phyloP scores from a whole-genome alignment of 768 basidiomycete genomes.

The Chiua virens region DNA sequence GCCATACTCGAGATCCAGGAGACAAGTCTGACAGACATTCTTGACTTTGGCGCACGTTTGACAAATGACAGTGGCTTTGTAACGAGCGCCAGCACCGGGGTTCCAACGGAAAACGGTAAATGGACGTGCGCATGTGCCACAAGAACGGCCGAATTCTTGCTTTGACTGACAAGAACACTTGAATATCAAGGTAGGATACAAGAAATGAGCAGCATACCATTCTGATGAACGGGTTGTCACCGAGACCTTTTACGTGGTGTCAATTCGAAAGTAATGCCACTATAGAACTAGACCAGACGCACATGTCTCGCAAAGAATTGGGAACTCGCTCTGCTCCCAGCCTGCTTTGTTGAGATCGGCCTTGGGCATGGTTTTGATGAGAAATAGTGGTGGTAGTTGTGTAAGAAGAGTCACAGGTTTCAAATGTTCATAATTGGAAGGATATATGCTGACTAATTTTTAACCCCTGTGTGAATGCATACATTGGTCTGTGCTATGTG shows the following conservation, averaged over 20 bases:
- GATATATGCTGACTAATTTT: conserved; percentile 32
- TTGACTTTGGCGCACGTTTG: conserved; percentile 96
- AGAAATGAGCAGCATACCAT: conserved; percentile 60
- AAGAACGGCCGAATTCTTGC: conserved; percentile 94
- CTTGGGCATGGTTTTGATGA: conserved; percentile 58
- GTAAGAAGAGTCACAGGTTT: background rate
- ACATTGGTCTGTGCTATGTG: conserved; percentile 26
- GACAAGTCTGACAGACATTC: conserved; percentile 96
- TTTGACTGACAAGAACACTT: conserved; percentile 78
- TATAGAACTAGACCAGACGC: conserved; percentile 27
- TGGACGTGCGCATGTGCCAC: conserved; percentile 95
- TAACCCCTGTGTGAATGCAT: background rate
- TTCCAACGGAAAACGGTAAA: conserved; percentile 99
- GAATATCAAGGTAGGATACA: background rate
- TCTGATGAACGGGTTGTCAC: conserved; percentile 88
- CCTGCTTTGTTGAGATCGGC: conserved; percentile 95
- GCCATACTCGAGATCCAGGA: conserved; percentile 94
- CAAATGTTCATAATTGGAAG: conserved; percentile 1
- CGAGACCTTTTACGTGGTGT: conserved; percentile 56
- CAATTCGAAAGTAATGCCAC: background rate
- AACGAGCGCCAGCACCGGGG: conserved; percentile 89
- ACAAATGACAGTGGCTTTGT: conserved; percentile 96
- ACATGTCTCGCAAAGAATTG: conserved; percentile 94
- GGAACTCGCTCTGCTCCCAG: conserved; percentile 92
- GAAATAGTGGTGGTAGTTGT: background rate